Conservation (phyloP, 352 stramenopile genomes). For the Globisporangium ultimum region DNA sequence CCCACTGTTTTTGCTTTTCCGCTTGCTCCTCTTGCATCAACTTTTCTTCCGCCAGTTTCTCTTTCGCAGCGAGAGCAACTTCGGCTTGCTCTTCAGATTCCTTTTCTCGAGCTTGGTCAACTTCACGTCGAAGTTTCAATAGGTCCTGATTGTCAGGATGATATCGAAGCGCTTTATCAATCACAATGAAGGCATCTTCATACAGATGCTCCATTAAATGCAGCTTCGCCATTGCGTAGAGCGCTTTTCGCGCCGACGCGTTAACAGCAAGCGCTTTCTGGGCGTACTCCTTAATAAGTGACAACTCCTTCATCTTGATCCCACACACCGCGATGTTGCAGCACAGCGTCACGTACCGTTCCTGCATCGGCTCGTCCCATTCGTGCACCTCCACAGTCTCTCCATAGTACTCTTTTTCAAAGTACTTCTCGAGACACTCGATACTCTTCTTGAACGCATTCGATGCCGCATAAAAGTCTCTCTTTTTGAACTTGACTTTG, state of each 20-base stretch:
- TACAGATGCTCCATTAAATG: conserved; percentile 59
- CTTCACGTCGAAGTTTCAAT: conserved; percentile 40
- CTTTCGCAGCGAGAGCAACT: conserved; percentile 33
- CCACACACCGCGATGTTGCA: conserved; percentile 76
- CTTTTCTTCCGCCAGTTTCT: conserved; percentile 35
- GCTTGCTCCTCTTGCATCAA: conserved; percentile 15
- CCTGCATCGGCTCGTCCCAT: conserved; percentile 40
- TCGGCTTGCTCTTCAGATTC: conserved; percentile 22
- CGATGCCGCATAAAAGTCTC: conserved; percentile 58
- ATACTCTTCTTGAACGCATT: conserved; percentile 67
- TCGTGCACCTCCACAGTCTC: conserved; percentile 23
- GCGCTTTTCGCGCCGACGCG: conserved; percentile 43
- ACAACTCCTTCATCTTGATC: conserved; percentile 58
- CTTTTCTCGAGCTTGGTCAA: conserved; percentile 33
- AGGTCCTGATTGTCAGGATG: conserved; percentile 51
- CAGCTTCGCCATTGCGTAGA: conserved; percentile 70
- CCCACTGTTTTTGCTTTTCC: conserved; percentile 45
- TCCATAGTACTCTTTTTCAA: conserved; percentile 49
- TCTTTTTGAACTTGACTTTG: conserved; percentile 60
- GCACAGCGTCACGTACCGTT: conserved; percentile 63
- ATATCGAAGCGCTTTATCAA: conserved; percentile 32
- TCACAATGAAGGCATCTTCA: conserved; percentile 36
- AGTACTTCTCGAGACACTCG: conserved; percentile 29
- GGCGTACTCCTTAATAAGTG: conserved; percentile 56
- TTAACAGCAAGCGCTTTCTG: conserved; percentile 52